These are phyloP conservation scores for Samsoniella hepiali DNA, from an alignment of 2,329 filamentous ascomycete species.

Conservation along the genomic window DNA sequence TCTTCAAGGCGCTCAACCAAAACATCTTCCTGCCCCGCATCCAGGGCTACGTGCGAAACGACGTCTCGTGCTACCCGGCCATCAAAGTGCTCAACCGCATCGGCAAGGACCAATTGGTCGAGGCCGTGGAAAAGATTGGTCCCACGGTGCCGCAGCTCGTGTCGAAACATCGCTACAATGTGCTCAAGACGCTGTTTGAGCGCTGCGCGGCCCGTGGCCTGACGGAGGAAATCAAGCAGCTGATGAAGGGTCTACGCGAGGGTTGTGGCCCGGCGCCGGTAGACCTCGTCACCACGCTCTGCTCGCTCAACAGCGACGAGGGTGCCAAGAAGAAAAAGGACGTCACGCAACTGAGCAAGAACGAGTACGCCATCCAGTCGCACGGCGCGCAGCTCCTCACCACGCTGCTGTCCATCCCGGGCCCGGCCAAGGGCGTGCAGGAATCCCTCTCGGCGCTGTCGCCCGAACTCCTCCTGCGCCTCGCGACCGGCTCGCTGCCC, in stretches of 20 bases:
- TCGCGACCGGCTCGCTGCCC: constrained; percentile 57
- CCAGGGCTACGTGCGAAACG: constrained; percentile 78
- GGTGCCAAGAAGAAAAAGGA: constrained; percentile 34
- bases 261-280: constrained; percentile 48
- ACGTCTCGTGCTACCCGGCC: constrained; percentile 84
- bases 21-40: constrained; percentile 78
- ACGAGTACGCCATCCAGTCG: constrained; percentile 51
- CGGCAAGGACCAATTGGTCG: constrained; percentile 78
- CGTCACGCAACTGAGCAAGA: constrained; percentile 47
- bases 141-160: constrained; percentile 72
- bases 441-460: constrained; percentile 62
- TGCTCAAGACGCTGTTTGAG: constrained; percentile 80
- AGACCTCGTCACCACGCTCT: constrained; percentile 48
- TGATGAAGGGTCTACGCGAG: constrained; percentile 47
- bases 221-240: constrained; percentile 47
- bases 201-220: constrained; percentile 69
- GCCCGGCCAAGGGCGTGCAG: constrained; percentile 69
- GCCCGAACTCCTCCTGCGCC: constrained; percentile 53
- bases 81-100: constrained; percentile 79
- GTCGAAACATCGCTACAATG: constrained; percentile 69
- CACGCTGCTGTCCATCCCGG: constrained; percentile 71
- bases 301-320: constrained; percentile 40
- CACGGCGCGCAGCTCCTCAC: constrained; percentile 83
- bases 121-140: constrained; percentile 67
- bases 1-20: constrained; percentile 84